Conservation (phyloP, 352 stramenopile genomes). For the Blastocystis sp. region DNA sequence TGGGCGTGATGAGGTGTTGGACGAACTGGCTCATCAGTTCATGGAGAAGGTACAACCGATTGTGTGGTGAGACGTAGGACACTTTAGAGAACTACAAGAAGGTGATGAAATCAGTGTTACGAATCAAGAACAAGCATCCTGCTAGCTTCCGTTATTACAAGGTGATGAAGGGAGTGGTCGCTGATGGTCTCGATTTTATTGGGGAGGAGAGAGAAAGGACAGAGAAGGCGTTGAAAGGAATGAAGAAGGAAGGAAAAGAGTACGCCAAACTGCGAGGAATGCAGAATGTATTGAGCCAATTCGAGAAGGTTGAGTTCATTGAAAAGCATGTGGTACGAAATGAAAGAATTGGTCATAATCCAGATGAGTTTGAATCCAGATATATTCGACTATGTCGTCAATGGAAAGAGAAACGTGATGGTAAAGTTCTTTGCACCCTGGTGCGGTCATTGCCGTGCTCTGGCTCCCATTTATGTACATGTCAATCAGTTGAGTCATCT, state of each 20-base stretch:
- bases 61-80: not conserved
- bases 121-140: not conserved
- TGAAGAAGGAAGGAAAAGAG: not conserved
- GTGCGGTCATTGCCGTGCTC: slow-evolving; percentile 76
- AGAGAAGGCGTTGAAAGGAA: not conserved
- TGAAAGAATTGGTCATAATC: not conserved
- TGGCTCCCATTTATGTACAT: slow-evolving; percentile 77
- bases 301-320: not conserved
- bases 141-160: slow-evolving; percentile 29
- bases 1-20: not conserved
- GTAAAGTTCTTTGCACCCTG: slow-evolving; percentile 85
- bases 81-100: not conserved
- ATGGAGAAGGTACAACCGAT: not conserved
- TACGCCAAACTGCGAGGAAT: not conserved
- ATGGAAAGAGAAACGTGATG: slow-evolving; percentile 79
- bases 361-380: not conserved
- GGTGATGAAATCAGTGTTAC: slow-evolving; percentile 14
- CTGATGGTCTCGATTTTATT: not conserved
- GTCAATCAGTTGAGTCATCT: slow-evolving; percentile 67
- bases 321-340: not conserved
- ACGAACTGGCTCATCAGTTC: not conserved
- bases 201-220: not conserved
- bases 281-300: not conserved
- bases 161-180: slow-evolving; percentile 14
- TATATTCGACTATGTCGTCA: slow-evolving; percentile 73